phyloP scores from a whole-genome alignment of 192 early-diverging fungal species.

The Gamsiella multidivaricata region DNA sequence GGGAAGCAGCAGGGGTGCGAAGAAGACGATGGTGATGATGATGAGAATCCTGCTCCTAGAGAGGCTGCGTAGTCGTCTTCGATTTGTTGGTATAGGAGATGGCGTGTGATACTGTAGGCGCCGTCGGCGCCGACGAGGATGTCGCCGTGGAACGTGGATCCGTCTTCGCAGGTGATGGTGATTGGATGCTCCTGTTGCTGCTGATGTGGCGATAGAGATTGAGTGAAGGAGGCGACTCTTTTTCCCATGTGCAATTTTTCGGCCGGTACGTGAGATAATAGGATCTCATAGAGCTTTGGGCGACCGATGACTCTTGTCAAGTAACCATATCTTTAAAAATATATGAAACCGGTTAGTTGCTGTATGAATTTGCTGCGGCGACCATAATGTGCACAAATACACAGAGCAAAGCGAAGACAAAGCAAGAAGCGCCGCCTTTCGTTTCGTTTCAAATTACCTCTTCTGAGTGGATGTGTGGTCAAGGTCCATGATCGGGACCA shows the following conservation, averaged over 20 bases:
- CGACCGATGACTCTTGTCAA: conserved; percentile 30
- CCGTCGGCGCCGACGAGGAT: conserved; percentile 38
- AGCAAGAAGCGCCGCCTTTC: not conserved
- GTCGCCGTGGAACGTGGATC: conserved; percentile 12
- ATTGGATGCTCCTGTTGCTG: not conserved
- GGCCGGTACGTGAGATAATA: conserved; percentile 14
- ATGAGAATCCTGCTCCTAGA: not conserved
- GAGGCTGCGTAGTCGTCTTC: conserved; percentile 4
- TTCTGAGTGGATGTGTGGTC: conserved; percentile 20
- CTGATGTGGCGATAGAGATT: not conserved
- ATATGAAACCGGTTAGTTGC: no score
- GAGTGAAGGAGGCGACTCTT: conserved; percentile 9
- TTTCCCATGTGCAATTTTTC: conserved; percentile 19
- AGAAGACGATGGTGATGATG: not conserved
- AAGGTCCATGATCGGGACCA: conserved; percentile 37
- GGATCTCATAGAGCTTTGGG: conserved; percentile 27
- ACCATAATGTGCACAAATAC: not conserved
- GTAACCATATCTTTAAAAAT: conserved; percentile 24
- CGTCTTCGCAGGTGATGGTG: conserved; percentile 12
- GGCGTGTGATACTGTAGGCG: conserved; percentile 19
- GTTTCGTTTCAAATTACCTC: conserved; percentile 6
- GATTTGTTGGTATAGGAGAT: conserved; percentile 20
- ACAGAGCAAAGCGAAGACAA: not conserved
- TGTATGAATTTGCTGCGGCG: no score
- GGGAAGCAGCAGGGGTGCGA: not conserved